Conservation (phyloP, 140 eudicot genomes). For the Bidens hawaiensis region DNA sequence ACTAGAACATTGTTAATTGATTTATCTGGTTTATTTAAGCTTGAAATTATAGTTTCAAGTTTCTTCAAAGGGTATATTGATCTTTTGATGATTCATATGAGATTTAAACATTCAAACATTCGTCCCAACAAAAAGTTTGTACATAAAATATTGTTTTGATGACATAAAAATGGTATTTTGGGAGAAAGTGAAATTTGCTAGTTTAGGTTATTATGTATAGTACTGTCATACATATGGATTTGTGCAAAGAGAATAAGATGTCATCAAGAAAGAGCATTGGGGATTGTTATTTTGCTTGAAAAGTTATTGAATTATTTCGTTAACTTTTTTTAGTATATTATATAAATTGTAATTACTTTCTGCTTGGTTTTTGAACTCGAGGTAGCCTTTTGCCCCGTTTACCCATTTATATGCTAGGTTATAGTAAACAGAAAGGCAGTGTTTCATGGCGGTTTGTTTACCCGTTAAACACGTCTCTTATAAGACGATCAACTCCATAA, state of each 20-base stretch:
- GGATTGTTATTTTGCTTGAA: slow-evolving; percentile 21
- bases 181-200: slow-evolving; percentile 18
- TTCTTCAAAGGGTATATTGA: no score
- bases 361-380: slow-evolving; percentile 57
- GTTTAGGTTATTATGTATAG: slow-evolving; percentile 5
- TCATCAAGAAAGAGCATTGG: slow-evolving; percentile 21
- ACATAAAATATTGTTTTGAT: neutral
- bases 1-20: slow-evolving; percentile 14
- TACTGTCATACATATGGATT: slow-evolving; percentile 46
- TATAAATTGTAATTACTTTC: slow-evolving; percentile 33
- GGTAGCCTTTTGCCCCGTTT: slow-evolving; percentile 35
- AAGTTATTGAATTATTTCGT: slow-evolving; percentile 10
- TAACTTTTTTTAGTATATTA: neutral
- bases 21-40: neutral
- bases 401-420: slow-evolving; percentile 40
- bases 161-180: slow-evolving; percentile 5
- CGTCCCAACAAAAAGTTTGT: no score
- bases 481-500: no score
- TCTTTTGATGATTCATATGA: neutral
- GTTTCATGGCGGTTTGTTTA: no score
- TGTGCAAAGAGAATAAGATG: slow-evolving; percentile 43
- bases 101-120: neutral
- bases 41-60: neutral
- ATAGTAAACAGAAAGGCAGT: slow-evolving; percentile 2
- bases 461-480: no score